These are phyloP conservation scores for Cyphellophora attinorum DNA, from an alignment of 2,329 filamentous ascomycete species.

Conservation along the genomic window DNA sequence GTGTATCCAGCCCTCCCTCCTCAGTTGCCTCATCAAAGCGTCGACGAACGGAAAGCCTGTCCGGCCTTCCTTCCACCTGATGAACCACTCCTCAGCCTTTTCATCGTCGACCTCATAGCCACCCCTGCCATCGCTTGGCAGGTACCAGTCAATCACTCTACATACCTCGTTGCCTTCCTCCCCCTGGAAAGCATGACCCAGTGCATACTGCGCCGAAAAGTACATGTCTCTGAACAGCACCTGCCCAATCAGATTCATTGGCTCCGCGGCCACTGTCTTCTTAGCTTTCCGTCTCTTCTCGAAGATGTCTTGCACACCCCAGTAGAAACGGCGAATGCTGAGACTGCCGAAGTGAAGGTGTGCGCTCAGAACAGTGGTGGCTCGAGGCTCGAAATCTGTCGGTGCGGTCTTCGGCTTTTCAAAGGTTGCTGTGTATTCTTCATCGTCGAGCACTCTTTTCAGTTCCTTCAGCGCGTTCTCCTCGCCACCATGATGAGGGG, in stretches of 20 bases:
- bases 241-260: slow-evolving; percentile 62
- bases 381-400: slow-evolving; percentile 61
- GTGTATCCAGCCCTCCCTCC: slow-evolving; percentile 67
- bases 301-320: slow-evolving; percentile 56
- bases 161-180: slow-evolving; percentile 56
- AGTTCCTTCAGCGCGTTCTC: slow-evolving; percentile 51
- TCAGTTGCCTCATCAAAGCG: slow-evolving; percentile 66
- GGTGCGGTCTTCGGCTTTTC: slow-evolving; percentile 68
- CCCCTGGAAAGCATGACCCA: slow-evolving; percentile 56
- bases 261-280: slow-evolving; percentile 46
- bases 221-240: slow-evolving; percentile 76
- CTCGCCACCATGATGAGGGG: slow-evolving; percentile 63
- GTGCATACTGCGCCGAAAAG: slow-evolving; percentile 62
- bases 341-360: slow-evolving; percentile 67
- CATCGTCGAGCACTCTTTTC: slow-evolving; percentile 49
- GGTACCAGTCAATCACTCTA: slow-evolving; percentile 71
- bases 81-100: slow-evolving; percentile 56
- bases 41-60: slow-evolving; percentile 78
- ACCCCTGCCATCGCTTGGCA: slow-evolving; percentile 51
- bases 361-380: slow-evolving; percentile 64
- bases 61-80: slow-evolving; percentile 56
- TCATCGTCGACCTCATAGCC: slow-evolving; percentile 55
- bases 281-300: slow-evolving; percentile 46
- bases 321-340: slow-evolving; percentile 63
- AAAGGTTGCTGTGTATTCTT: slow-evolving; percentile 62